A percentile compares a stretch with the other conserved stretches of the same genome.
Conservation (phyloP, 306 rosid species). For the Benincasa hispida region DNA sequence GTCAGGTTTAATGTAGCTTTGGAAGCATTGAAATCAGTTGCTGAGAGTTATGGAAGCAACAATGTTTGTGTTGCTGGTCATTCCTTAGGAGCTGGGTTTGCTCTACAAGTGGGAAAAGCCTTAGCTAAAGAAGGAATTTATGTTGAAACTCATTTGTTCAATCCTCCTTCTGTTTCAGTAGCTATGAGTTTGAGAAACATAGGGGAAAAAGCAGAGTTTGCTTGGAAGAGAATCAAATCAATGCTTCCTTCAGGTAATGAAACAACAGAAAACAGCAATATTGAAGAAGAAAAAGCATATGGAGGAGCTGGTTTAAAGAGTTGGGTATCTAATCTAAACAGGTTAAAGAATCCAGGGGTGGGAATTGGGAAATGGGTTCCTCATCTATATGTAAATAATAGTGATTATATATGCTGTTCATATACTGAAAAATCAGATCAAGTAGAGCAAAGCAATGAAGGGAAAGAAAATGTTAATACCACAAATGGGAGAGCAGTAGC, state of each 20-base stretch:
- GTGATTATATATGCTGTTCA: constrained; percentile 85
- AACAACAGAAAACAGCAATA: constrained; percentile 10
- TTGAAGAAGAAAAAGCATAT: constrained; percentile 15
- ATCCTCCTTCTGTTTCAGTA: constrained; percentile 89
- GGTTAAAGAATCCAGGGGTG: constrained; percentile 25
- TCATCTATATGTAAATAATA: constrained; percentile 73
- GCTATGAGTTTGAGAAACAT: constrained; percentile 58
- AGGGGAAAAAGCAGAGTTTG: constrained; percentile 58
- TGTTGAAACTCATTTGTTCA: constrained; percentile 81
- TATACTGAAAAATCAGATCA: constrained; percentile 43
- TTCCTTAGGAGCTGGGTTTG: constrained; percentile 91
- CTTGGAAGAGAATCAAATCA: constrained; percentile 68
- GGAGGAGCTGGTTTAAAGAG: constrained; percentile 23
- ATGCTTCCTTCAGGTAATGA: constrained; percentile 46
- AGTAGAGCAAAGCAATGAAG: constrained; percentile 15
- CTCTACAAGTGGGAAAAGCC: constrained; percentile 78
- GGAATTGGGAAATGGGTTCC: constrained; percentile 70
- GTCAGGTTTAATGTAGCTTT: constrained; percentile 54
- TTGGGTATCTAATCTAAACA: constrained; percentile 35
- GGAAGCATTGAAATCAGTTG: constrained; percentile 48
- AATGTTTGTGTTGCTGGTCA: constrained; percentile 89
- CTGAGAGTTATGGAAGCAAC: constrained; percentile 45
- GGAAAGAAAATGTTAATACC: constrained; percentile 43
- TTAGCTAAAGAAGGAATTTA: constrained; percentile 73
- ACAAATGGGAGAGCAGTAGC: constrained; percentile 17